Conservation (phyloP, 2,329 filamentous ascomycete genomes). For the Capronia epimyces region DNA sequence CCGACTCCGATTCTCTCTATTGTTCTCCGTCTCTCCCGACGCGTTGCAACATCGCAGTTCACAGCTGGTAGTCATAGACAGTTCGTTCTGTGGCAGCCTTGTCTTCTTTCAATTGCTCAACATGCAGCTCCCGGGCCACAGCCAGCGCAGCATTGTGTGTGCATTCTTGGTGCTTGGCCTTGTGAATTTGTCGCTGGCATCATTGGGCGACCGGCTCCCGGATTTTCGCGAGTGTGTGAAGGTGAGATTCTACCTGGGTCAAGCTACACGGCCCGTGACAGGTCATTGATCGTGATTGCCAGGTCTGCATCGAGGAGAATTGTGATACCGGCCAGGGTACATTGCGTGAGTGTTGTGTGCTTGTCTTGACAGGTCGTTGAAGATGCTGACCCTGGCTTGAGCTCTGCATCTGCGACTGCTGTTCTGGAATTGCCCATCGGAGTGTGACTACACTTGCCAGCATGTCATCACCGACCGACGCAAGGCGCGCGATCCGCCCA, state of each 20-base stretch:
- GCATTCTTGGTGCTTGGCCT: neutral
- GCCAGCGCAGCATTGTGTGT: neutral
- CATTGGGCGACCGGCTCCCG: slow-evolving; percentile 74
- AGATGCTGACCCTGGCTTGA: slow-evolving; percentile 37
- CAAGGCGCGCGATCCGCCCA: slow-evolving; percentile 57
- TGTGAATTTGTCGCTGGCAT: slow-evolving; percentile 48
- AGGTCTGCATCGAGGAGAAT: slow-evolving; percentile 78
- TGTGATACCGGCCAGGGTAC: slow-evolving; percentile 62
- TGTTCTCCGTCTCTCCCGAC: neutral
- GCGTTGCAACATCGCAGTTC: too few relatives aligned
- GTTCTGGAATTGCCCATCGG: slow-evolving; percentile 83
- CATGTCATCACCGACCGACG: slow-evolving; percentile 78
- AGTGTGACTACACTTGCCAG: slow-evolving; percentile 98
- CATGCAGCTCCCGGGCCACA: neutral
- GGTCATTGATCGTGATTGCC: slow-evolving; percentile 10
- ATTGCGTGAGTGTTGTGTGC: slow-evolving; percentile 58
- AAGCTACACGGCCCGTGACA: slow-evolving; percentile 3
- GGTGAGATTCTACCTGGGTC: slow-evolving; percentile 46
- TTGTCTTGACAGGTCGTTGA: neutral
- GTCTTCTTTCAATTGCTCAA: neutral
- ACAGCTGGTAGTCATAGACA: too few relatives aligned
- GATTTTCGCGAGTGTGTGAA: slow-evolving; percentile 83
- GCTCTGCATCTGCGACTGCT: slow-evolving; percentile 80
- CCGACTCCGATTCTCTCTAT: neutral
- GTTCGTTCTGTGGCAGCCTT: neutral